Evolutionary conservation across 345 rosid species (phyloP).

Genomic region (Atalantia buxifolia): DNA sequence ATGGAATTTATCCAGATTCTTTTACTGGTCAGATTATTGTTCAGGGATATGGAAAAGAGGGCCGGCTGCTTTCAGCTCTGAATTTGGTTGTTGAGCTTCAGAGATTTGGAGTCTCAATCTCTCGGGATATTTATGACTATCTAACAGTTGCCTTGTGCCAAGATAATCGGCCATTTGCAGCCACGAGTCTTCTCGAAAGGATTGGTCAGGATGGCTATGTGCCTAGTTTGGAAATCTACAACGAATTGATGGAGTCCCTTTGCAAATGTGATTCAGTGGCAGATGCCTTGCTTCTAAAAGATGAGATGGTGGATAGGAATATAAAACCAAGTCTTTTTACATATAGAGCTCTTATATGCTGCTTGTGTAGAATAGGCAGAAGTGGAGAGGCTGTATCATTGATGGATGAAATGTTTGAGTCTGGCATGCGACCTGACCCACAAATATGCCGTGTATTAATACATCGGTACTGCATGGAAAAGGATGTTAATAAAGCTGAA

Average conservation of each 20-base stretch:
- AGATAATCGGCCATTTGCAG: constrained; percentile 79
- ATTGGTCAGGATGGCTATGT: constrained; percentile 38
- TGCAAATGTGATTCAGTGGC: constrained; percentile 36
- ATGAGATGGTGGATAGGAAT: constrained; percentile 36
- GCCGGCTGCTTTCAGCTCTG: constrained; percentile 65
- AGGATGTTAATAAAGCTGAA: constrained; percentile 58
- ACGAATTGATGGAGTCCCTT: constrained; percentile 52
- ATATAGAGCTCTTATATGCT: constrained; percentile 52
- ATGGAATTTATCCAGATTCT: constrained; percentile 50
- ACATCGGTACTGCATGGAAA: constrained; percentile 49
- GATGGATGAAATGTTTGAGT: constrained; percentile 59
- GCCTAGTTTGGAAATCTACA: constrained; percentile 39
- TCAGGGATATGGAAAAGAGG: constrained; percentile 54
- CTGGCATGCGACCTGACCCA: constrained; percentile 45
- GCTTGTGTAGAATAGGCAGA: constrained; percentile 53
- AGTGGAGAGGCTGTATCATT: constrained; percentile 50
- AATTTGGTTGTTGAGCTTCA: constrained; percentile 69
- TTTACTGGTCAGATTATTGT: constrained; percentile 58
- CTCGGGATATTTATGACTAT: constrained; percentile 46
- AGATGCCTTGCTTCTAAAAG: constrained; percentile 58
- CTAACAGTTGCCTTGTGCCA: constrained; percentile 54
- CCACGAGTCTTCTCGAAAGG: constrained; percentile 59
- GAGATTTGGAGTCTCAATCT: constrained; percentile 44
- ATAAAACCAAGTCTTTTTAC: constrained; percentile 26
- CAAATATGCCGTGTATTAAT: constrained; percentile 55